These are phyloP conservation scores for Globisporangium okanoganense DNA, from an alignment of 352 stramenopile genomes.

Conservation along the genomic window DNA sequence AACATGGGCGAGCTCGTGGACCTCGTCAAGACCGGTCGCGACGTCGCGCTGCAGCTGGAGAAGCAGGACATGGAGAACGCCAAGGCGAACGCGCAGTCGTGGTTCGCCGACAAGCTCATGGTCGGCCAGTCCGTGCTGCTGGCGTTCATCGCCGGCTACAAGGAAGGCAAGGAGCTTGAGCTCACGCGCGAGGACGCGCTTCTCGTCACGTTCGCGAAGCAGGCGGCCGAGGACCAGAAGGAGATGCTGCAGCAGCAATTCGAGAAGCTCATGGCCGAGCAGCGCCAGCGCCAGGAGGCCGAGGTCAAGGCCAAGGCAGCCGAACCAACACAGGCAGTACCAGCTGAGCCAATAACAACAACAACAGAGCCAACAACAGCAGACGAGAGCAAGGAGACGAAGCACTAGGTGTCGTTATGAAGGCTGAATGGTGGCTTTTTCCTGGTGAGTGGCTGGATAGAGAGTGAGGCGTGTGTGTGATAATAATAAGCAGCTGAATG, in stretches of 20 bases:
- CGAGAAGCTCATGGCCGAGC: conserved; percentile 55
- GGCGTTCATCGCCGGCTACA: conserved; percentile 83
- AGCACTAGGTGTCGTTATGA: not conserved
- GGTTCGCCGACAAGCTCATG: conserved; percentile 81
- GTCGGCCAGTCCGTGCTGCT: conserved; percentile 77
- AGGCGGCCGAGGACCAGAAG: conserved; percentile 74
- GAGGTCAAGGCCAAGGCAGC: conserved; percentile 4
- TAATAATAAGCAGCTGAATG: conserved; percentile 8
- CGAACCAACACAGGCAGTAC: not conserved
- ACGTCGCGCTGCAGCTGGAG: conserved; percentile 57
- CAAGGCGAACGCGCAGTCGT: conserved; percentile 65
- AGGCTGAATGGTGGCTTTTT: no score
- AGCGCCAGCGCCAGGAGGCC: conserved; percentile 20
- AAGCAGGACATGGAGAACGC: conserved; percentile 56
- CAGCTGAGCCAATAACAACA: not conserved
- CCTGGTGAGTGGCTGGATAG: not conserved
- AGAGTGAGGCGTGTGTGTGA: not conserved
- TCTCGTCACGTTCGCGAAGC: conserved; percentile 70
- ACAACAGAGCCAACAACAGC: not conserved
- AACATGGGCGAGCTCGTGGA: conserved; percentile 70
- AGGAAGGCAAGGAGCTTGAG: conserved; percentile 73
- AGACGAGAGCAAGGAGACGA: conserved; percentile 3
- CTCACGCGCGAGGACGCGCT: conserved; percentile 67
- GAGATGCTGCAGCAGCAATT: conserved; percentile 65
- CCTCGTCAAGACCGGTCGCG: conserved; percentile 51